A percentile compares a stretch with the other conserved stretches of the same genome.
Conservation (phyloP, 345 rosid genomes). For the Raphanus raphanistrum region DNA sequence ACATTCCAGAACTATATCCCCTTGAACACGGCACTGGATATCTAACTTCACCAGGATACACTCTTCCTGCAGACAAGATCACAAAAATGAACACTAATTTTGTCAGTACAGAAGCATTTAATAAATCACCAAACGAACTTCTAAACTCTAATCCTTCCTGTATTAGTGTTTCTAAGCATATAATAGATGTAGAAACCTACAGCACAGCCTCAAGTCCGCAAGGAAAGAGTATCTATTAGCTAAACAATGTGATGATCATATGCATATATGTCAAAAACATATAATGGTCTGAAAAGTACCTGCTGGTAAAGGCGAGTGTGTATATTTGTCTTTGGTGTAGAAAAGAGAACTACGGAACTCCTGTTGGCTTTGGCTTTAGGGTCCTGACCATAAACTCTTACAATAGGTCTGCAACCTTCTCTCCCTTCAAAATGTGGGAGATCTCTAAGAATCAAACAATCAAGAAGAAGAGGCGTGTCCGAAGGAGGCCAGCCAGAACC, state of each 20-base stretch:
- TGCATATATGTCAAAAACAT: slow-evolving; percentile 7
- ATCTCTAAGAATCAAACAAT: slow-evolving; percentile 78
- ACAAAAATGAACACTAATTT: neutral
- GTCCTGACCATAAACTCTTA: slow-evolving; percentile 90
- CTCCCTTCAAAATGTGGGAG: slow-evolving; percentile 77
- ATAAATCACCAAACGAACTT: neutral
- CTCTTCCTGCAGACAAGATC: slow-evolving; percentile 67
- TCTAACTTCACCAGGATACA: slow-evolving; percentile 75
- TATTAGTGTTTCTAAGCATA: neutral
- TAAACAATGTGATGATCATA: slow-evolving; percentile 9
- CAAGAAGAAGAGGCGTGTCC: slow-evolving; percentile 81
- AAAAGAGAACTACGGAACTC: slow-evolving; percentile 83
- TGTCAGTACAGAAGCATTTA: slow-evolving; percentile 33
- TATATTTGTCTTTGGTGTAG: slow-evolving; percentile 65
- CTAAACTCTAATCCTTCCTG: neutral
- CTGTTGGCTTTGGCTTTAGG: slow-evolving; percentile 66
- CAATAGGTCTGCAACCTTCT: slow-evolving; percentile 84
- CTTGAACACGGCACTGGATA: slow-evolving; percentile 79
- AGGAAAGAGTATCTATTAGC: too few relatives aligned
- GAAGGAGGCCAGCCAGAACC: slow-evolving; percentile 97
- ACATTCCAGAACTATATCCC: slow-evolving; percentile 95
- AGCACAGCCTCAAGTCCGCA: too few relatives aligned
- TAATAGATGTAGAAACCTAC: too few relatives aligned
- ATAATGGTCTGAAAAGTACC: slow-evolving; percentile 46
- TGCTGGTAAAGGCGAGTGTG: slow-evolving; percentile 60